phyloP scores from a whole-genome alignment of 2,329 filamentous ascomycete species.

The Westerdykella sp. region DNA sequence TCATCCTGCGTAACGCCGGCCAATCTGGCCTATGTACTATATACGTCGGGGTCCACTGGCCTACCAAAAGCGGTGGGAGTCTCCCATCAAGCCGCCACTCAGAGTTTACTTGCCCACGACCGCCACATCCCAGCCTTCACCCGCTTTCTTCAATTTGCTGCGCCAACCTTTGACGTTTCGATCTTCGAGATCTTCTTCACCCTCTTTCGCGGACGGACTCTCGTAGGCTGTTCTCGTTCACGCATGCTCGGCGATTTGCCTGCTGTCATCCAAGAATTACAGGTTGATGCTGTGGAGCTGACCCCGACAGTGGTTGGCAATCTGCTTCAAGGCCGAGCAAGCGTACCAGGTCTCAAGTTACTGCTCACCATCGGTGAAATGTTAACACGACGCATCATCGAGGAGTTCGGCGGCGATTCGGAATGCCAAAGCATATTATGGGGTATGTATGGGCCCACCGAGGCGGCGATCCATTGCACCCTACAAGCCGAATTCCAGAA shows the following conservation, averaged over 20 bases:
- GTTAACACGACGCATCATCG: constrained; percentile 70
- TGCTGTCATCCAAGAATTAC: constrained; percentile 55
- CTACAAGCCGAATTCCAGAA: constrained; percentile 58
- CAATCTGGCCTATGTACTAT: constrained; percentile 79
- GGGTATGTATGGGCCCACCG: constrained; percentile 93
- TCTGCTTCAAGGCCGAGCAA: constrained; percentile 60
- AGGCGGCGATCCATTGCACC: constrained; percentile 87
- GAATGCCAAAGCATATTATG: constrained; percentile 61
- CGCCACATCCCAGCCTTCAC: constrained; percentile 67
- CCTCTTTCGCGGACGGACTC: constrained; percentile 63
- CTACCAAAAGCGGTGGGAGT: constrained; percentile 81
- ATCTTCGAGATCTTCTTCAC: constrained; percentile 95
- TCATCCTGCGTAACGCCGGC: constrained; percentile 1
- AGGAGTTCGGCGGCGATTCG: constrained; percentile 65
- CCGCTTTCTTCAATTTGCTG: constrained; percentile 84
- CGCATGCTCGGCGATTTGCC: constrained; percentile 71
- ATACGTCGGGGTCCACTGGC: constrained; percentile 86
- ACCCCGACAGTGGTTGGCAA: constrained; percentile 83
- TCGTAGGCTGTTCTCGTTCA: constrained; percentile 64
- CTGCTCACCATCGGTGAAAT: constrained; percentile 90
- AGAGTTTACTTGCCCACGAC: constrained; percentile 77
- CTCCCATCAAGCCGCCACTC: constrained; percentile 72
- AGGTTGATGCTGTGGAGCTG: constrained; percentile 78
- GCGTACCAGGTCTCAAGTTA: constrained; percentile 61
- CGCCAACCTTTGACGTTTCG: constrained; percentile 89